These are phyloP conservation scores for Capsella bursapastoris DNA, from an alignment of 345 rosid genomes.

Conservation along the genomic window DNA sequence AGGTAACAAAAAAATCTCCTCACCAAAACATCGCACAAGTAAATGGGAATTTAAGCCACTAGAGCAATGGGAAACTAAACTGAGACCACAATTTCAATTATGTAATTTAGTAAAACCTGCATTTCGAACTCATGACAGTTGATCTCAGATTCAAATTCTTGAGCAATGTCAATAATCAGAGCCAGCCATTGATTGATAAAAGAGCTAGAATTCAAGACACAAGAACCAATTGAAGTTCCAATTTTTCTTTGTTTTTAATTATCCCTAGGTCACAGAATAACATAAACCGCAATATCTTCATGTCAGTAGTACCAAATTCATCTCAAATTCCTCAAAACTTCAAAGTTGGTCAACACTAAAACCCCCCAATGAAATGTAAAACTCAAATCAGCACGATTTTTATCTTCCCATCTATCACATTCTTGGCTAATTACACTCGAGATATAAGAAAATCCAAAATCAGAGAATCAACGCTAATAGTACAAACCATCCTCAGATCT, in stretches of 20 bases:
- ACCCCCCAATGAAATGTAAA: not conserved
- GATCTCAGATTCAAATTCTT: conserved; percentile 19
- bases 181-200: not conserved
- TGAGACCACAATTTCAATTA: not conserved
- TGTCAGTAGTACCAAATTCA: conserved; percentile 13
- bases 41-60: not conserved
- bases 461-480: conserved; percentile 2
- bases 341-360: conserved; percentile 8
- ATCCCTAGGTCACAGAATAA: conserved; percentile 13
- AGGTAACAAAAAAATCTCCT: not conserved
- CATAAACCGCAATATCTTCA: not conserved
- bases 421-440: conserved; percentile 11
- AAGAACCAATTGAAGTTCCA: conserved; percentile 10
- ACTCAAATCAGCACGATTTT: not conserved
- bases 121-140: not conserved
- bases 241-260: not conserved
- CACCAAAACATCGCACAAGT: not conserved
- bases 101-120: not conserved
- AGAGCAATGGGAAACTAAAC: conserved; percentile 1
- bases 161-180: not conserved
- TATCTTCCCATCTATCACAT: conserved; percentile 1
- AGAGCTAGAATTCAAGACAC: not conserved
- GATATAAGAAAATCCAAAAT: conserved; percentile 4
- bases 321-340: conserved; percentile 5
- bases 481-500: conserved; percentile 34